A percentile compares a stretch with the other conserved stretches of the same genome.
phyloP scores from a whole-genome alignment of 2,329 filamentous ascomycete species.

The Colletotrichum aenigma region DNA sequence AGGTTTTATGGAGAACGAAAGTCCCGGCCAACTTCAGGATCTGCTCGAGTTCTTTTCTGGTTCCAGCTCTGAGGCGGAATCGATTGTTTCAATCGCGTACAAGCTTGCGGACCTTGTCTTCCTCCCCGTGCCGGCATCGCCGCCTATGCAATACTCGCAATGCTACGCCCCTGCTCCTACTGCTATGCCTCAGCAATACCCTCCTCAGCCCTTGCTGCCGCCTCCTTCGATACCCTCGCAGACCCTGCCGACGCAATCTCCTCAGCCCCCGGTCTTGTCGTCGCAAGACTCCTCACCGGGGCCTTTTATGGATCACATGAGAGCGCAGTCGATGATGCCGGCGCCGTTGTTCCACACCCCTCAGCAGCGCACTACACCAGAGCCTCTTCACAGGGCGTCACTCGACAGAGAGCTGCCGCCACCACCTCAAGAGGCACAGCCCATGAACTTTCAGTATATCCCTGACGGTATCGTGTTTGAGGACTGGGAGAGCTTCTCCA shows the following conservation, averaged over 20 bases:
- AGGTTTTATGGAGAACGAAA: slow-evolving; percentile 66
- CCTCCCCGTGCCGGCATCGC: slow-evolving; percentile 18
- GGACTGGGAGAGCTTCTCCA: slow-evolving; percentile 44
- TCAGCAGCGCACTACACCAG: slow-evolving; percentile 10
- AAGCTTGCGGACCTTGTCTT: slow-evolving; percentile 56
- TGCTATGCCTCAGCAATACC: slow-evolving; percentile 16
- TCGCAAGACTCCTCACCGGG: slow-evolving; percentile 15
- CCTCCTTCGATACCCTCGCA: slow-evolving; percentile 22
- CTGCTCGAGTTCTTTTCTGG: slow-evolving; percentile 69
- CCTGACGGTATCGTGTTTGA: slow-evolving; percentile 41
- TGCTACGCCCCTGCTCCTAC: slow-evolving; percentile 18
- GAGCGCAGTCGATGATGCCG: slow-evolving; percentile 20
- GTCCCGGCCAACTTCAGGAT: slow-evolving; percentile 66
- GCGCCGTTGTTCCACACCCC: slow-evolving; percentile 14
- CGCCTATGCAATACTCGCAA: slow-evolving; percentile 22
- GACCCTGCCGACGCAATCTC: slow-evolving; percentile 20
- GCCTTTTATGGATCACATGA: slow-evolving; percentile 19
- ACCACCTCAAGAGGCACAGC: slow-evolving; percentile 18
- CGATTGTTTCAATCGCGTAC: slow-evolving; percentile 63
- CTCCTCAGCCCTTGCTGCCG: slow-evolving; percentile 20
- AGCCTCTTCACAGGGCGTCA: slow-evolving; percentile 15
- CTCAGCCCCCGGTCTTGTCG: slow-evolving; percentile 15
- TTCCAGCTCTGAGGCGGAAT: slow-evolving; percentile 59
- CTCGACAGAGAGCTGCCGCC: slow-evolving; percentile 22
- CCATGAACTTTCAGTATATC: slow-evolving; percentile 50